These are phyloP conservation scores for Cicer judaicum DNA, from an alignment of 306 rosid genomes.

Conservation along the genomic window DNA sequence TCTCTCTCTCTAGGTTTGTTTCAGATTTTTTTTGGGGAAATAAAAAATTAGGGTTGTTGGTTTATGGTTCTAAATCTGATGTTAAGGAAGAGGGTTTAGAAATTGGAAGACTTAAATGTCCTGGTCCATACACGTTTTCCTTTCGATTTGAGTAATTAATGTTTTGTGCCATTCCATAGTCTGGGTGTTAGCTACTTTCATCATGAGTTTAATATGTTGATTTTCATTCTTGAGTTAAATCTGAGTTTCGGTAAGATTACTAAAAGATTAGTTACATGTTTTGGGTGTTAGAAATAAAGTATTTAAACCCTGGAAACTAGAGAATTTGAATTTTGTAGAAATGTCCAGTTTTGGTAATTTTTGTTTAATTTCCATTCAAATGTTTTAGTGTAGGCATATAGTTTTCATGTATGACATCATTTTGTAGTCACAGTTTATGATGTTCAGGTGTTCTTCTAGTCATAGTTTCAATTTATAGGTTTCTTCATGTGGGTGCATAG, in stretches of 20 bases:
- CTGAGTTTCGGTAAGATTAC: background rate
- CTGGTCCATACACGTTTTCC: background rate
- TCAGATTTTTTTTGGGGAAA: too few species aligned
- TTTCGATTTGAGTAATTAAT: background rate
- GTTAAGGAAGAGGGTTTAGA: too few species aligned
- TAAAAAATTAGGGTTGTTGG: too few species aligned
- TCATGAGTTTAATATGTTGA: background rate
- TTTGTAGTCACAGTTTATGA: too few species aligned
- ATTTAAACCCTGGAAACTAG: background rate
- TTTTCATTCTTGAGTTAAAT: background rate
- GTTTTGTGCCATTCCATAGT: background rate
- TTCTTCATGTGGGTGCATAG: too few species aligned
- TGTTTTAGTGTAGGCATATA: background rate
- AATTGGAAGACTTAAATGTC: too few species aligned
- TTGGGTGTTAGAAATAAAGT: background rate
- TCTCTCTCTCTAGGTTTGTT: too few species aligned
- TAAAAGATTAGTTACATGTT: background rate
- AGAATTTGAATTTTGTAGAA: background rate
- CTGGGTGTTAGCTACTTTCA: background rate
- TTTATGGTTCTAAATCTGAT: too few species aligned
- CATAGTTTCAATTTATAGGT: too few species aligned
- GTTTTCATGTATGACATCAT: too few species aligned
- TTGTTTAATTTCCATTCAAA: background rate
- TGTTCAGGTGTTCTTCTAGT: too few species aligned
- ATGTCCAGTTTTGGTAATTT: background rate